These are phyloP conservation scores for Melaleuca alternifolia DNA, from an alignment of 345 rosid species.

Conservation along the genomic window DNA sequence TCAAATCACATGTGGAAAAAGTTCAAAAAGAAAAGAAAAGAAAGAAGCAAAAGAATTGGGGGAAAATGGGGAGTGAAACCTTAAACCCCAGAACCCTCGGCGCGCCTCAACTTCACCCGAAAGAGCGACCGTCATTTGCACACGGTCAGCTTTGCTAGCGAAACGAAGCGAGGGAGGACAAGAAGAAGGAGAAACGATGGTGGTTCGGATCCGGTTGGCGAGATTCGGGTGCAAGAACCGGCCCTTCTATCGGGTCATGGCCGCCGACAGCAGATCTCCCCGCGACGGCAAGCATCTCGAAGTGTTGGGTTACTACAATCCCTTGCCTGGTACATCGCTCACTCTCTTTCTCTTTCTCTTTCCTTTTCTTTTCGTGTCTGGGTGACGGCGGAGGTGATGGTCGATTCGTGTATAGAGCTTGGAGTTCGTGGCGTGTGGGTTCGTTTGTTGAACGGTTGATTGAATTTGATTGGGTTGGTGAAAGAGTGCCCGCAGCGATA, in stretches of 20 bases:
- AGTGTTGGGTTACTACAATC: slow-evolving; percentile 71
- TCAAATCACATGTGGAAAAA: not conserved
- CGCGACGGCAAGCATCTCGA: slow-evolving; percentile 87
- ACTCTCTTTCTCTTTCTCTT: not conserved
- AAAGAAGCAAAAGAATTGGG: not conserved
- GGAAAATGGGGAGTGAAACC: not conserved
- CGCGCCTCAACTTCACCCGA: too few relatives aligned
- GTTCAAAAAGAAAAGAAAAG: not conserved
- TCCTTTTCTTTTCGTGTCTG: not conserved
- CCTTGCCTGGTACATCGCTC: slow-evolving; percentile 44
- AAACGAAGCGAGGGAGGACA: too few relatives aligned
- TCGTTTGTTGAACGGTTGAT: not conserved
- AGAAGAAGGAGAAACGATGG: slow-evolving; percentile 20
- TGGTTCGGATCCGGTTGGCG: slow-evolving; percentile 64
- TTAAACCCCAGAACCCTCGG: not conserved
- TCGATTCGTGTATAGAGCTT: not conserved
- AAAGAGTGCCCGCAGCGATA: not conserved
- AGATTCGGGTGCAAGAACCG: slow-evolving; percentile 69
- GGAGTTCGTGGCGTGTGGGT: not conserved
- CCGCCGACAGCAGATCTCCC: slow-evolving; percentile 72
- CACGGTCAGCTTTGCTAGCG: too few relatives aligned
- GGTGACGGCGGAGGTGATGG: not conserved
- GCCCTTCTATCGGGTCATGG: slow-evolving; percentile 73
- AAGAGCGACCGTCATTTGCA: too few relatives aligned
- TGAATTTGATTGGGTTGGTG: not conserved